phyloP scores from a whole-genome alignment of 495 filamentous ascomycete species.

The Xylaria venustula region DNA sequence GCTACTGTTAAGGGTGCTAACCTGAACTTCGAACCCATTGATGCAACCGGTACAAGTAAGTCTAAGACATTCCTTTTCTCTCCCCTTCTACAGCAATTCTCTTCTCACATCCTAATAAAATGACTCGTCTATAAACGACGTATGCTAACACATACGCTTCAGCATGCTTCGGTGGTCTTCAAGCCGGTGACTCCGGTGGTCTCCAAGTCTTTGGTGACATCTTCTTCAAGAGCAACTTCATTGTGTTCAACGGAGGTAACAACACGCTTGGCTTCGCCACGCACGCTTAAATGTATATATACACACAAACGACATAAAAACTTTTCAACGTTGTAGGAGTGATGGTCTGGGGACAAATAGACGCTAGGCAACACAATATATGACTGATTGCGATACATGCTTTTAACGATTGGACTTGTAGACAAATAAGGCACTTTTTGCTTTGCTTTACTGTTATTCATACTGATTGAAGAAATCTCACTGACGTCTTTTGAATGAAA shows the following conservation, averaged over 20 bases:
- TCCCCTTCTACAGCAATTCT: too few species aligned
- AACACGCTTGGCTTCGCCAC: slow-evolving; percentile 59
- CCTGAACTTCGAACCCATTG: slow-evolving; percentile 64
- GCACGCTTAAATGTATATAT: slow-evolving; percentile 35
- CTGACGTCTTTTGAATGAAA: too few species aligned
- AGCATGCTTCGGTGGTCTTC: slow-evolving; percentile 73
- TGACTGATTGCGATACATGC: too few species aligned
- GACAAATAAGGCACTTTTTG: too few species aligned
- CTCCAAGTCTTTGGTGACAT: slow-evolving; percentile 77
- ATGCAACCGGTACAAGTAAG: slow-evolving; percentile 38
- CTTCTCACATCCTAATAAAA: not conserved
- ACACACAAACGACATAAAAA: not conserved
- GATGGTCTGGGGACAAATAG: not conserved
- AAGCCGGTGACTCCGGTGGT: slow-evolving; percentile 54
- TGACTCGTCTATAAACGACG: not conserved
- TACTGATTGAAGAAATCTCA: too few species aligned
- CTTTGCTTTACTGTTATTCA: too few species aligned
- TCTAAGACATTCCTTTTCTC: not conserved
- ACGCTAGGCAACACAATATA: too few species aligned
- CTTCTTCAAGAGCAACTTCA: slow-evolving; percentile 77
- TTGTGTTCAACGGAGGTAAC: slow-evolving; percentile 71
- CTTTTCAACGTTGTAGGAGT: not conserved
- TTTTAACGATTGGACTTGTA: too few species aligned
- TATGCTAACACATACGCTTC: slow-evolving; percentile 11
- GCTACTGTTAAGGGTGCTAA: slow-evolving; percentile 64